A percentile compares a stretch with the other conserved stretches of the same genome.
These are phyloP conservation scores for Asparagopsis taxiformis DNA, from an alignment of 31 red algal species.

Conservation along the genomic window DNA sequence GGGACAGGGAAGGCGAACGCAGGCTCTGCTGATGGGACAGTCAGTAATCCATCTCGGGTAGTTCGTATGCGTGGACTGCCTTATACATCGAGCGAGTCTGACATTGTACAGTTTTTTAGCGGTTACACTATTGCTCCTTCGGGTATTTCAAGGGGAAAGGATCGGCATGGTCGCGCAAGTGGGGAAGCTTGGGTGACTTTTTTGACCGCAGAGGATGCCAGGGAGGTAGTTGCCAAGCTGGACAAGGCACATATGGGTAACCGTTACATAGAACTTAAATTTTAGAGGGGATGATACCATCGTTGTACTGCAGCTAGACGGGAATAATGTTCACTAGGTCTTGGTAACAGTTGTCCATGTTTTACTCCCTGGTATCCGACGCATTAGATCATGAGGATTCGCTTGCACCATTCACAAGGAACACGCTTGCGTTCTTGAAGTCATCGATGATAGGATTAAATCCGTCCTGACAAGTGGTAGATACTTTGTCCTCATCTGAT, in stretches of 20 bases:
- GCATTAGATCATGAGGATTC: too few relatives aligned
- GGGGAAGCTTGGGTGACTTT: conserved; percentile 56
- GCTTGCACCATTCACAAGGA: conserved; percentile 36
- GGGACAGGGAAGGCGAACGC: background rate
- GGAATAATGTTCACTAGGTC: too few relatives aligned
- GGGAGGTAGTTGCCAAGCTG: conserved; percentile 10
- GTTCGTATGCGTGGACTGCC: conserved; percentile 53
- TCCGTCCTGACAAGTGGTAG: conserved; percentile 54
- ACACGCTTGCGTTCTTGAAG: conserved; percentile 63
- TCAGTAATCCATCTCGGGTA: background rate
- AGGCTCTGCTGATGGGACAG: background rate
- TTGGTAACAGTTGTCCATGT: too few relatives aligned
- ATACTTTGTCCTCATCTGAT: background rate
- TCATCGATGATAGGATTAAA: conserved; percentile 72
- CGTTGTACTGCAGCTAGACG: too few relatives aligned
- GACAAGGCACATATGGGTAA: conserved; percentile 55
- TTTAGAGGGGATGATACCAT: too few relatives aligned
- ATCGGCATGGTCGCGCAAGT: conserved; percentile 52
- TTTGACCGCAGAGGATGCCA: conserved; percentile 9
- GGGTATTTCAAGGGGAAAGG: conserved; percentile 32
- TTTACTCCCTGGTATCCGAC: too few relatives aligned
- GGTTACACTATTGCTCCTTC: conserved; percentile 20
- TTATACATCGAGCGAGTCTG: conserved; percentile 34
- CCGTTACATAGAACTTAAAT: conserved; percentile 55
- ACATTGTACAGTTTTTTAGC: conserved; percentile 45